These are phyloP conservation scores for Backusella luteola DNA, from an alignment of 192 early-diverging fungal species.

Conservation along the genomic window DNA sequence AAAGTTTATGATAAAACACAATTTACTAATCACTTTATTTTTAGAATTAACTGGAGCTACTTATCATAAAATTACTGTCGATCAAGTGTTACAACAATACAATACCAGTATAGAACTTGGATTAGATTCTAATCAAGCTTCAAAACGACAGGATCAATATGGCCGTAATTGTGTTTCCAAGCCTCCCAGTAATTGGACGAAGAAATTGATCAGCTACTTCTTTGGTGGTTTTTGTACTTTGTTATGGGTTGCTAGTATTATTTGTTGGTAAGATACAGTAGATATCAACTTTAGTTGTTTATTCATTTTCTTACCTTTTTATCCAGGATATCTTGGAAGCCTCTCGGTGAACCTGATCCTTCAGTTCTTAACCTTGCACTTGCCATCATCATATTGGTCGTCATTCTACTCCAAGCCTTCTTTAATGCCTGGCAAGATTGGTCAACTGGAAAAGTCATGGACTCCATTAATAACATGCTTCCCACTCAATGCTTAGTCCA, in stretches of 20 bases:
- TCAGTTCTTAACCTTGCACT: conserved; percentile 56
- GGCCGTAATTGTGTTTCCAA: conserved; percentile 43
- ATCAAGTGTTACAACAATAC: conserved; percentile 44
- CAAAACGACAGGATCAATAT: conserved; percentile 31
- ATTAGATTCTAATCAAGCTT: conserved; percentile 32
- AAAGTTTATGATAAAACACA: background rate
- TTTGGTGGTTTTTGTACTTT: conserved; percentile 74
- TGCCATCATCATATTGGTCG: conserved; percentile 59
- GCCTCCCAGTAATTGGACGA: conserved; percentile 34
- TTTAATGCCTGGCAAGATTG: conserved; percentile 75
- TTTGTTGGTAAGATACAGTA: conserved; percentile 40
- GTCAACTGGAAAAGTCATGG: conserved; percentile 64
- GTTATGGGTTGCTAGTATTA: conserved; percentile 65
- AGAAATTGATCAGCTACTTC: conserved; percentile 48
- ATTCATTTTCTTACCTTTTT: background rate
- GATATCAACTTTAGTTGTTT: background rate
- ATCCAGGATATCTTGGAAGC: conserved; percentile 57
- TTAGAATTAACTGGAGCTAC: conserved; percentile 36
- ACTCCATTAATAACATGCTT: conserved; percentile 71
- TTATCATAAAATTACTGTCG: conserved; percentile 44
- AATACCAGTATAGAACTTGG: conserved; percentile 36
- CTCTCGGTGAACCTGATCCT: conserved; percentile 47
- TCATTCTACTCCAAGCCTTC: conserved; percentile 62
- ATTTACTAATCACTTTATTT: background rate
- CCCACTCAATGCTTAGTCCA: conserved; percentile 66